Conservation (phyloP, 768 basidiomycete species). For the Lentinus tigrinus region DNA sequence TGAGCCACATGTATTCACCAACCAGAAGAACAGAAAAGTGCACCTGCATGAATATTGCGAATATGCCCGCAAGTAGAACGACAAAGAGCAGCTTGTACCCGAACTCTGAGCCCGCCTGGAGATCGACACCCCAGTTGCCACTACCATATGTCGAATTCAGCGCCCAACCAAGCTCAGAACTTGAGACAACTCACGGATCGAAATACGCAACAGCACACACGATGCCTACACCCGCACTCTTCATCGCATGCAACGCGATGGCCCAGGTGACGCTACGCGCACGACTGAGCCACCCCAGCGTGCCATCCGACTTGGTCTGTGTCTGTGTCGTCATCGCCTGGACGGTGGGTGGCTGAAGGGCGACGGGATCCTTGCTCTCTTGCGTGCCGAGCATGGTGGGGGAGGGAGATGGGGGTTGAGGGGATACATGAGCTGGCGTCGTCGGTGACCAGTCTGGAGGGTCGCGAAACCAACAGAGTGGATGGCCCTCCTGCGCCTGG, state of each 20-base stretch:
- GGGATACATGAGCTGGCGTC: conserved; percentile 10
- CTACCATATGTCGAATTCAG: conserved; percentile 30
- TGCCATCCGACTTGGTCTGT: neutral
- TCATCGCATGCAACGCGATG: conserved; percentile 45
- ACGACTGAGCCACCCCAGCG: neutral
- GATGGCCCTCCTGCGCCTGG: neutral
- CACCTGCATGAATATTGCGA: conserved; percentile 83
- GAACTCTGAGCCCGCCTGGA: conserved; percentile 81
- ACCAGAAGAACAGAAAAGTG: neutral
- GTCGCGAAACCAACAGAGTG: conserved; percentile 9
- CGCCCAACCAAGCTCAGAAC: neutral
- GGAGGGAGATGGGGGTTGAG: conserved; percentile 3
- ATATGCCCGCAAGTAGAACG: conserved; percentile 77
- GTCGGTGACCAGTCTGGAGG: conserved; percentile 6
- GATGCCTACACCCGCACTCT: conserved; percentile 80
- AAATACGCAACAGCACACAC: conserved; percentile 89
- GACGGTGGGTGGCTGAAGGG: neutral
- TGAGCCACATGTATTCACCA: neutral
- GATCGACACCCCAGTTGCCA: conserved; percentile 89
- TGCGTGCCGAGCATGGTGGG: neutral
- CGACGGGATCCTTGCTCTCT: neutral
- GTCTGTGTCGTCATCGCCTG: neutral
- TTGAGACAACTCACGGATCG: conserved; percentile 60
- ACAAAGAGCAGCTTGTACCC: conserved; percentile 88
- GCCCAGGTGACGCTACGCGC: conserved; percentile 3